Conservation (phyloP, 2,329 filamentous ascomycete genomes). For the Didymella pomorum region DNA sequence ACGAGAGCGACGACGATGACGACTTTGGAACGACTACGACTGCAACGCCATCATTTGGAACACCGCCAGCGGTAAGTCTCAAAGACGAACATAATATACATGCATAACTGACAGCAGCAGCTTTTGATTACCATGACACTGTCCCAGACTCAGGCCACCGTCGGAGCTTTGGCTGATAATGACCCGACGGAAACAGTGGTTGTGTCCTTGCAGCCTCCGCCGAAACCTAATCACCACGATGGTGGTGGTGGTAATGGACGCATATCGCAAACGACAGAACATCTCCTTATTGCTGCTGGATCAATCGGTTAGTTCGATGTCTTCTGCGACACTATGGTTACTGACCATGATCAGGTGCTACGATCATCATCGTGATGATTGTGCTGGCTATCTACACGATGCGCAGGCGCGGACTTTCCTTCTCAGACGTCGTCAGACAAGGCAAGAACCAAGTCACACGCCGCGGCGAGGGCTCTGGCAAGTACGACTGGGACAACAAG, state of each 20-base stretch:
- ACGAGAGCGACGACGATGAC: slow-evolving; percentile 21
- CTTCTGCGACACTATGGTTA: not conserved
- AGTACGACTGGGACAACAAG: slow-evolving; percentile 40
- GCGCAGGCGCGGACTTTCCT: slow-evolving; percentile 49
- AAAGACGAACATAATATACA: not conserved
- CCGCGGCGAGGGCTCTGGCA: slow-evolving; percentile 34
- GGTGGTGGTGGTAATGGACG: slow-evolving; percentile 30
- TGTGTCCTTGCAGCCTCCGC: slow-evolving; percentile 33
- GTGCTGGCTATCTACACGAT: slow-evolving; percentile 48
- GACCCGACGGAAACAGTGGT: slow-evolving; percentile 40
- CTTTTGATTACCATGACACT: slow-evolving; percentile 36
- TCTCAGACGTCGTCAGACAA: slow-evolving; percentile 39
- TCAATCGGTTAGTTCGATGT: slow-evolving; percentile 45
- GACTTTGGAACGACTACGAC: slow-evolving; percentile 26
- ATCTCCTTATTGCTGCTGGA: slow-evolving; percentile 52
- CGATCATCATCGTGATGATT: slow-evolving; percentile 50
- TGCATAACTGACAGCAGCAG: slow-evolving; percentile 32
- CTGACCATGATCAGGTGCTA: slow-evolving; percentile 45
- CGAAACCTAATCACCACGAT: slow-evolving; percentile 22
- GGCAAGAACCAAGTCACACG: slow-evolving; percentile 35
- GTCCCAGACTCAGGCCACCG: slow-evolving; percentile 22
- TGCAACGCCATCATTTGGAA: slow-evolving; percentile 17
- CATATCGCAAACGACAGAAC: slow-evolving; percentile 51
- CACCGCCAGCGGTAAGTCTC: slow-evolving; percentile 33
- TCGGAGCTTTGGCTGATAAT: slow-evolving; percentile 31